Evolutionary conservation across 148 eudicot genomes (phyloP).

Genomic region (Vaccinium corymbosum): DNA sequence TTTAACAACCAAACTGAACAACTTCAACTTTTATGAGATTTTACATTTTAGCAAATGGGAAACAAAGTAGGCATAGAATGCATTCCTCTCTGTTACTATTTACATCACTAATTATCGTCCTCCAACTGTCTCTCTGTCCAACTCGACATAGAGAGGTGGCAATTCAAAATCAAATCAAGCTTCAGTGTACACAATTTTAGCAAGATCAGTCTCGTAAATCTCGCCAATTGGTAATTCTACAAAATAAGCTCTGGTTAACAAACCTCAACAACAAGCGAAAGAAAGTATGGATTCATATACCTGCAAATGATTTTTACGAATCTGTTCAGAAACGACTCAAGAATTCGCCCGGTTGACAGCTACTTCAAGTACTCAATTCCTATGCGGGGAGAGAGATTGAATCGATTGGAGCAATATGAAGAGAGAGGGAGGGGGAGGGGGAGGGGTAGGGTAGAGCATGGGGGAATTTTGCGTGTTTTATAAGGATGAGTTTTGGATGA

Average conservation of each 20-base stretch:
- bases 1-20: no score
- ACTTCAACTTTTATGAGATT: no score
- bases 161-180: no score
- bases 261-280: neutral
- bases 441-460: neutral
- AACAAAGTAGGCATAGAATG: no score
- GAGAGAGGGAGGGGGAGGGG: neutral
- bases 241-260: no score
- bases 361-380: neutral
- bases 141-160: no score
- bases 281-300: neutral
- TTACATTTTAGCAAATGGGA: no score
- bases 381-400: neutral
- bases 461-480: neutral
- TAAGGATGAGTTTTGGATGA: neutral
- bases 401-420: neutral
- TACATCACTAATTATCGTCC: no score
- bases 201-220: neutral
- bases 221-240: no score
- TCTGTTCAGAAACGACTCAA: neutral
- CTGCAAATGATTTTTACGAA: neutral
- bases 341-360: neutral
- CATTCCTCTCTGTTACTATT: no score
- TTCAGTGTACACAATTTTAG: neutral
- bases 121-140: no score